These are phyloP conservation scores for Apophysomyces sp. DNA, from an alignment of 371 early-diverging fungal genomes.

Conservation along the genomic window DNA sequence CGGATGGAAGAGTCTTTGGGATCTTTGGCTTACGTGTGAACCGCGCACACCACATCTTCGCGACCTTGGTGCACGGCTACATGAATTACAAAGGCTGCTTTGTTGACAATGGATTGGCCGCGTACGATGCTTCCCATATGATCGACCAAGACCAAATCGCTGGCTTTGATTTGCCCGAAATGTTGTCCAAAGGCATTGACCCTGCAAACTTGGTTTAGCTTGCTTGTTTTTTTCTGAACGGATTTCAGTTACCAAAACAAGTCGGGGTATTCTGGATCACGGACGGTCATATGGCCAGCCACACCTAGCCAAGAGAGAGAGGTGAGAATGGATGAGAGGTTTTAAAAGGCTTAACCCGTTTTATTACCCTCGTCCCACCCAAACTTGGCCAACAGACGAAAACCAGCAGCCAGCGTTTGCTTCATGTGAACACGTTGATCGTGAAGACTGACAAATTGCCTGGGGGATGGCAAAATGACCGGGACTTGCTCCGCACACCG, in stretches of 20 bases:
- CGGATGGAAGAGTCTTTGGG: no score
- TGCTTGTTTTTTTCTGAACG: no score
- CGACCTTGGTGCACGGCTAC: conserved; percentile 52
- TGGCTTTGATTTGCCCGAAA: conserved; percentile 56
- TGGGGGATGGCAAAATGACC: conserved; percentile 32
- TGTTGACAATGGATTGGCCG: conserved; percentile 50
- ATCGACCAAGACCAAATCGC: conserved; percentile 56
- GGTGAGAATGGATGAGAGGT: background rate
- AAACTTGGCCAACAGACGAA: conserved; percentile 55
- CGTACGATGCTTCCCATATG: conserved; percentile 53
- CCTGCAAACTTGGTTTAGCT: background rate
- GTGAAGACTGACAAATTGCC: conserved; percentile 29
- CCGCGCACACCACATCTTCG: conserved; percentile 52
- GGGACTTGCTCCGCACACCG: conserved; percentile 35
- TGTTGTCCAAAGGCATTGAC: conserved; percentile 57
- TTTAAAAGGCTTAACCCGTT: background rate
- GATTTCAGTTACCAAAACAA: conserved; percentile 44
- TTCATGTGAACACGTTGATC: conserved; percentile 59
- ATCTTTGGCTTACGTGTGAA: conserved; percentile 39
- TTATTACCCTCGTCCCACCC: conserved; percentile 57
- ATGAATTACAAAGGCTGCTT: conserved; percentile 65
- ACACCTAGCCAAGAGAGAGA: conserved; percentile 22
- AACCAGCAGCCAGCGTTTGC: conserved; percentile 58
- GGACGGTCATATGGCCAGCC: conserved; percentile 59
- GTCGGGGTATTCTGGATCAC: conserved; percentile 61